These are phyloP conservation scores for Aspergillus aculeatinus DNA, from an alignment of 2,329 filamentous ascomycete species.

Conservation along the genomic window DNA sequence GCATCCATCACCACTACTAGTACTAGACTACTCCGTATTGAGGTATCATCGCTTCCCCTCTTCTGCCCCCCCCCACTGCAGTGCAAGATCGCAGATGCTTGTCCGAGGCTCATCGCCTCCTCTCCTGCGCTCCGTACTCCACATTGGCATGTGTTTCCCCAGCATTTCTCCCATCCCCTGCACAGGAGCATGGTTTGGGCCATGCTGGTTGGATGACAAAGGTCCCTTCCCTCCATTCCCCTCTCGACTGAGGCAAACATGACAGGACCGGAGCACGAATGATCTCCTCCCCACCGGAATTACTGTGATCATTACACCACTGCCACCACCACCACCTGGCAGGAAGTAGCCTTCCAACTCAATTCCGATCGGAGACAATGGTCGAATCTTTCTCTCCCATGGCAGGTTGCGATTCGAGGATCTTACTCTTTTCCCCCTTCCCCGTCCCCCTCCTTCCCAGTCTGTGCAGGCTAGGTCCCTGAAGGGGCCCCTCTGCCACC, in stretches of 20 bases:
- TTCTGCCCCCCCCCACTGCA: too few species aligned
- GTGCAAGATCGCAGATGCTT: background rate
- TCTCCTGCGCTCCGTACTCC: background rate
- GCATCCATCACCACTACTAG: too few species aligned
- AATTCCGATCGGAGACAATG: too few species aligned
- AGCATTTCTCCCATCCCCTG: background rate
- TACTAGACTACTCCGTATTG: too few species aligned
- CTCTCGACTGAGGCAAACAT: background rate
- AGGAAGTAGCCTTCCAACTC: too few species aligned
- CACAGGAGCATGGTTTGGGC: background rate
- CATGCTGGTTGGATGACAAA: too few species aligned
- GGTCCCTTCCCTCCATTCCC: background rate
- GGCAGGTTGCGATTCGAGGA: background rate
- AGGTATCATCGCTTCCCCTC: too few species aligned
- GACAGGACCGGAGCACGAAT: background rate
- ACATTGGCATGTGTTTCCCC: background rate
- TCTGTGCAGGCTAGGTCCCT: background rate
- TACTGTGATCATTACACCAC: background rate
- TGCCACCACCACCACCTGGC: too few species aligned
- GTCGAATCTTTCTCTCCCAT: too few species aligned
- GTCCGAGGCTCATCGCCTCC: background rate
- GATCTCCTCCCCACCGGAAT: background rate
- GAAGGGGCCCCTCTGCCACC: background rate
- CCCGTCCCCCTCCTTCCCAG: background rate
- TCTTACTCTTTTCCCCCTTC: background rate